A percentile compares a stretch with the other conserved stretches of the same genome.
Evolutionary conservation across 306 rosid species (phyloP).

Genomic region (Biancaea sappan): DNA sequence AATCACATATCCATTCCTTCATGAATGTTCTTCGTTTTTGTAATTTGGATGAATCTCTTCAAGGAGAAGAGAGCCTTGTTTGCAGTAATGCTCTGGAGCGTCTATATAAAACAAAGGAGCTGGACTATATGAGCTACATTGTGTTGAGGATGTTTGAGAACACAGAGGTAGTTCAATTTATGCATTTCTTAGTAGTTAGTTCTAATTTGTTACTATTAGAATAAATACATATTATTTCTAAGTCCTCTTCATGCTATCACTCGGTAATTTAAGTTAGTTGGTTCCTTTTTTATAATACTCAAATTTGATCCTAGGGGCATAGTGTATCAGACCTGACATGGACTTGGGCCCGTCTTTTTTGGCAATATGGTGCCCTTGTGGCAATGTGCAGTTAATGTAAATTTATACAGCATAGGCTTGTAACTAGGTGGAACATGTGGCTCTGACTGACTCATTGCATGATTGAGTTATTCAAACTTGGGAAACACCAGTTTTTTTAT

Average conservation of each 20-base stretch:
- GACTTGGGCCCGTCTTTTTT: background rate
- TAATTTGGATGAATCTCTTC: constrained; percentile 91
- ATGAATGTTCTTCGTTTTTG: constrained; percentile 97
- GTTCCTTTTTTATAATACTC: background rate
- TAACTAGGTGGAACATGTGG: background rate
- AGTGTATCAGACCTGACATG: background rate
- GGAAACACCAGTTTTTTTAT: background rate
- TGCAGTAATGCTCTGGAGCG: constrained; percentile 75
- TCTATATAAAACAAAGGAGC: constrained; percentile 82
- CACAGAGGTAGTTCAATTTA: constrained; percentile 67
- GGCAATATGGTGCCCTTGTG: background rate
- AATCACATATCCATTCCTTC: constrained; percentile 94
- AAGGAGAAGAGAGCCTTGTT: constrained; percentile 85
- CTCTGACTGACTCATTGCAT: background rate
- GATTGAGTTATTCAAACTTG: background rate
- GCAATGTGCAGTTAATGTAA: background rate
- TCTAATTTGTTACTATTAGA: constrained; percentile 8
- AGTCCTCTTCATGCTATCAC: background rate
- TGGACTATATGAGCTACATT: constrained; percentile 96
- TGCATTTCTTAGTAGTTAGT: constrained; percentile 10
- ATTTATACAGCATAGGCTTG: background rate
- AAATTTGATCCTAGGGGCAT: background rate
- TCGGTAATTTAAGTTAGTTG: background rate
- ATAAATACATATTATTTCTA: background rate
- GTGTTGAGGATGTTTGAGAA: constrained; percentile 94